A percentile compares a stretch with the other conserved stretches of the same genome.
These are phyloP conservation scores for Heracleum sosnowskyi DNA, from an alignment of 129 eudicot species.

Conservation along the genomic window DNA sequence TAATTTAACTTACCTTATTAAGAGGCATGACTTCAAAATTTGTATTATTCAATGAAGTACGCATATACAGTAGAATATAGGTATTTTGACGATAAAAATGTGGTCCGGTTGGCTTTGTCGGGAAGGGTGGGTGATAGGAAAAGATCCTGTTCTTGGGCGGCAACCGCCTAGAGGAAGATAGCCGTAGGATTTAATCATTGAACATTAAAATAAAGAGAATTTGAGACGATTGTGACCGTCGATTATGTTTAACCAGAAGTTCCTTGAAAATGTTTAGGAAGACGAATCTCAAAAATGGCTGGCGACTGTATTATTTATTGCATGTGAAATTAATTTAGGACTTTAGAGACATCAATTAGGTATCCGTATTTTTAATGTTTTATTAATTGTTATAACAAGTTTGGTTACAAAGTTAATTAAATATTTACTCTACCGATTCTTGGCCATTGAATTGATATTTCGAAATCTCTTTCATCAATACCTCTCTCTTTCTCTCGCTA, in stretches of 20 bases:
- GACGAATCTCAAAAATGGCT: background rate
- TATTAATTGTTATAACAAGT: background rate
- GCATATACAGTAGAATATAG: background rate
- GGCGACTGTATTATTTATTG: background rate
- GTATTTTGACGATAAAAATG: conserved; percentile 14
- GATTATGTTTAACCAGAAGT: conserved; percentile 23
- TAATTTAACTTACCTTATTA: background rate
- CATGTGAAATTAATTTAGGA: background rate
- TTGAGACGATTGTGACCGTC: conserved; percentile 33
- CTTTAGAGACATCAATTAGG: background rate
- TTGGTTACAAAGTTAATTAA: background rate
- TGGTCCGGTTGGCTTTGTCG: conserved; percentile 11
- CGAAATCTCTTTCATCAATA: no score
- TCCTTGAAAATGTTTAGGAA: conserved; percentile 19
- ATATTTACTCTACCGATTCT: background rate
- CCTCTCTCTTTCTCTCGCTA: no score
- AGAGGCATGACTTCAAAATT: background rate
- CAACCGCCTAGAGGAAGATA: conserved; percentile 45
- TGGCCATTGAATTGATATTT: no score
- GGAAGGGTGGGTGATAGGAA: conserved; percentile 9
- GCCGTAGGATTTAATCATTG: conserved; percentile 36
- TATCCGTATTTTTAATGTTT: no score
- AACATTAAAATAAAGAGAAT: conserved; percentile 14
- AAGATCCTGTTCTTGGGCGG: conserved; percentile 50
- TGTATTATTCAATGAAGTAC: background rate